phyloP scores from a whole-genome alignment of 768 basidiomycete species.

The Calocybe gangraenosa region DNA sequence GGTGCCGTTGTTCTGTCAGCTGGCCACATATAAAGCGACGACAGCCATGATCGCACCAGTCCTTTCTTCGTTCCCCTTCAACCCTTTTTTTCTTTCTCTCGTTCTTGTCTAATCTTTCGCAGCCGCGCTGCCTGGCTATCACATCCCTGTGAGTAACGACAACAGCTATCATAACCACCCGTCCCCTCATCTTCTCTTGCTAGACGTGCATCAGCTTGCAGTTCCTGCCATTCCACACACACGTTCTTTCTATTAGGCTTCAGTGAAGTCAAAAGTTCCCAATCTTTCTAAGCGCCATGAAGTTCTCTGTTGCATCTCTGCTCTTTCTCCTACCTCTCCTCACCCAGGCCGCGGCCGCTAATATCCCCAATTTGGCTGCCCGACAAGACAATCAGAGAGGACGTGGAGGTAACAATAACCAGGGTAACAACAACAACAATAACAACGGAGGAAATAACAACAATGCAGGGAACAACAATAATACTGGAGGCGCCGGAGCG shows the following conservation, averaged over 20 bases:
- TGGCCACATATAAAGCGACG: slow-evolving; percentile 11
- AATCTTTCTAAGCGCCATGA: slow-evolving; percentile 39
- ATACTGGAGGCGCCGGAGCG: slow-evolving; percentile 1
- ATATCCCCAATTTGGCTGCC: slow-evolving; percentile 20
- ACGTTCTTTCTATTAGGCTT: slow-evolving; percentile 39
- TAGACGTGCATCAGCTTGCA: slow-evolving; percentile 25
- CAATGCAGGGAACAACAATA: background rate
- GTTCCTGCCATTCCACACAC: slow-evolving; percentile 23
- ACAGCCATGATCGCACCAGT: slow-evolving; percentile 3
- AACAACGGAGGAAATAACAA: background rate
- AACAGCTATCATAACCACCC: background rate
- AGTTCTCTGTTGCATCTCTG: slow-evolving; percentile 38
- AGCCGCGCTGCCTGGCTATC: slow-evolving; percentile 51
- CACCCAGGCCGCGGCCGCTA: slow-evolving; percentile 26
- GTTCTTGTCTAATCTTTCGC: slow-evolving; percentile 27
- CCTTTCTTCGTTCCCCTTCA: slow-evolving; percentile 17
- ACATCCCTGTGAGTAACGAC: slow-evolving; percentile 21
- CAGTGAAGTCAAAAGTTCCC: slow-evolving; percentile 35
- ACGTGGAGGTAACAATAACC: slow-evolving; percentile 11
- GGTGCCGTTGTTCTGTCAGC: slow-evolving; percentile 1
- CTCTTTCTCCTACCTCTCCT: slow-evolving; percentile 38
- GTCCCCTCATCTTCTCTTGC: background rate
- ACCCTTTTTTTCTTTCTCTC: slow-evolving; percentile 21
- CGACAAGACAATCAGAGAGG: slow-evolving; percentile 21
- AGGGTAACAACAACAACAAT: slow-evolving; percentile 2